phyloP scores from a whole-genome alignment of 352 stramenopile genomes.

The Pythium dissimile region DNA sequence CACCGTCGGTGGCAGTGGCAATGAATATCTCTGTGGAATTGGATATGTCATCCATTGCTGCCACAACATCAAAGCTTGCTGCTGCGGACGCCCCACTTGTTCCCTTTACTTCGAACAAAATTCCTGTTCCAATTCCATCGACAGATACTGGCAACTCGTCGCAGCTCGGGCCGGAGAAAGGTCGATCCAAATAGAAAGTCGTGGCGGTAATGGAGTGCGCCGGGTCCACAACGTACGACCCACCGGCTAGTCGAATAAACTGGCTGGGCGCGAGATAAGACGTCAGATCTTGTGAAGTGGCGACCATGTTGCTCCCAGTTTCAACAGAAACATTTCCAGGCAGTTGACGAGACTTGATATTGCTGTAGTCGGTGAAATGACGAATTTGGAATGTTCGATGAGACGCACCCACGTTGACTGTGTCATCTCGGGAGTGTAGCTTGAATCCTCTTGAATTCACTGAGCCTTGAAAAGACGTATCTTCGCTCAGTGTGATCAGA shows the following conservation, averaged over 20 bases:
- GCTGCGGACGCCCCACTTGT: slow-evolving; percentile 8
- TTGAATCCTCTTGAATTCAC: slow-evolving; percentile 50
- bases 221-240: slow-evolving; percentile 46
- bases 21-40: slow-evolving; percentile 37
- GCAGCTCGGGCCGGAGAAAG: slow-evolving; percentile 39
- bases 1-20: slow-evolving; percentile 27
- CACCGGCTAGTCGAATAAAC: slow-evolving; percentile 51
- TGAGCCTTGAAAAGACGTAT: slow-evolving; percentile 34
- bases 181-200: slow-evolving; percentile 45
- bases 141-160: slow-evolving; percentile 51
- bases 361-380: slow-evolving; percentile 49
- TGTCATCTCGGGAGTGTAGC: slow-evolving; percentile 46
- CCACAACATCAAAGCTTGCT: slow-evolving; percentile 39
- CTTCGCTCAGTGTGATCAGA: slow-evolving; percentile 41
- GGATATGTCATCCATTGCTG: slow-evolving; percentile 5
- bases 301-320: slow-evolving; percentile 41
- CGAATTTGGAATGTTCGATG: slow-evolving; percentile 44
- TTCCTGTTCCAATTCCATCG: slow-evolving; percentile 42
- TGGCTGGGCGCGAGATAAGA: slow-evolving; percentile 26
- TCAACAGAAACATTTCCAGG: slow-evolving; percentile 47
- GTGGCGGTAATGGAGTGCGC: slow-evolving; percentile 25
- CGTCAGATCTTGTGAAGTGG: slow-evolving; percentile 39
- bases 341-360: slow-evolving; percentile 23
- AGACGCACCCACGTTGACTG: slow-evolving; percentile 22
- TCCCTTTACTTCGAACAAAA: slow-evolving; percentile 38